Base-by-base conservation (phyloP, 352 stramenopile genomes). In the Halophytophthora batemanensis region DNA sequence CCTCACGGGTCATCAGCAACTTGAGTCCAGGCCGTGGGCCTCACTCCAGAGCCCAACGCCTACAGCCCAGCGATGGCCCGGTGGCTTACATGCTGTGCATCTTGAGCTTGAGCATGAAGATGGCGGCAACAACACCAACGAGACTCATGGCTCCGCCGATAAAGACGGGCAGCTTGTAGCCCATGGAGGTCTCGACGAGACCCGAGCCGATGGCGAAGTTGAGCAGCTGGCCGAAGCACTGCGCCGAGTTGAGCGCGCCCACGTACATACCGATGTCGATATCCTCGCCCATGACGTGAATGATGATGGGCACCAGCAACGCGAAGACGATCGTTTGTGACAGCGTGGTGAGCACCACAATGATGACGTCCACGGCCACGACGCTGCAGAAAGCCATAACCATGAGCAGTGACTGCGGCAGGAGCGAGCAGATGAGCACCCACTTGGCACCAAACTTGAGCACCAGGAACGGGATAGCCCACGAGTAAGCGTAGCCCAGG, bases 271-370 rank as follows among this genome's bases (percentile, higher is more conserved):
- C 56, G 17, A 60, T 52, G 28, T 65, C 34, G 11, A 50, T 53
- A 15, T 65, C 45, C 14, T 46, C n/a, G 23, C 50, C 56, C 11
- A 59, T 36, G 11, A 65, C 50, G 28, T 65, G 52, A 21, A 45
- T 25, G 56, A 29, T 28, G 6, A n/a, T 46, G 11, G 40, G 40
- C 40, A 53, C 52, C 5, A 64, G 39, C 18, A 50, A 48, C 38
- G 54, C 47, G 15, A 58, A 36, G 38, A 64, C 53, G 12, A 39
- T 43, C 37, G 52, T 56, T 5, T 57, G 14, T 15, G 56, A 48
- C 29, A 58, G 46, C 21, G 50, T 46, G 6, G 55, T 63, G 39
- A 71, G 22, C 42, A 59, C 72, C 21, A 65, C 44, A 15, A 67
- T 19, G 33, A 45, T 17, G n/a, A 48, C 31, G 35, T 29, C 28